These are phyloP conservation scores for Entelexis paramagnoliae DNA, from an alignment of 1,139 yeast species.

Conservation along the genomic window DNA sequence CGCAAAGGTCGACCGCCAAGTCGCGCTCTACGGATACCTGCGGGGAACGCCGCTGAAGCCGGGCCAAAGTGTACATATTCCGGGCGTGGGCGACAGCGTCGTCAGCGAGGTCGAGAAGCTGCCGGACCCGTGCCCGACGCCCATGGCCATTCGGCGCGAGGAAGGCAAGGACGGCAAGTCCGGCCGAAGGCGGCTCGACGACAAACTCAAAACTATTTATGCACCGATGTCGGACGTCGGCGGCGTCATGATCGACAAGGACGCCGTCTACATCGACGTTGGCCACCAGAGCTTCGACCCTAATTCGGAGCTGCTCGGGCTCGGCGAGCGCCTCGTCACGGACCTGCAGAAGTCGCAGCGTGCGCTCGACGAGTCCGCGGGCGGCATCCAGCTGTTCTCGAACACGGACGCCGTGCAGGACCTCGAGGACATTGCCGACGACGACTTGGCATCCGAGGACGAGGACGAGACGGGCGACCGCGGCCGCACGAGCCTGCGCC, in stretches of 20 bases:
- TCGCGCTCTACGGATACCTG: conserved; percentile 86
- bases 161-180: conserved; percentile 48
- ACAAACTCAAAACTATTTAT: conserved; percentile 83
- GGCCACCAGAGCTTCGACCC: conserved; percentile 54
- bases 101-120: conserved; percentile 71
- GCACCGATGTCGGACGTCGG: conserved; percentile 99
- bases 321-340: conserved; percentile 76
- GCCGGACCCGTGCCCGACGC: conserved; percentile 99
- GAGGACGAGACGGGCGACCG: conserved; percentile 23
- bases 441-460: conserved; percentile 33
- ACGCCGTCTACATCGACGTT: conserved; percentile 91
- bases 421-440: conserved; percentile 33
- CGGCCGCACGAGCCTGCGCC: conserved; percentile 23
- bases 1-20: conserved; percentile 75
- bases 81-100: conserved; percentile 88
- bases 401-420: conserved; percentile 36
- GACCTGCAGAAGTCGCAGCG: conserved; percentile 61
- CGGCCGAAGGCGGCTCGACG: conserved; percentile 85
- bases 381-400: conserved; percentile 61
- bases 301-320: conserved; percentile 51
- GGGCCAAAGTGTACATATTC: conserved; percentile 80
- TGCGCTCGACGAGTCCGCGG: conserved; percentile 53
- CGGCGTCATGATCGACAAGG: conserved; percentile 92
- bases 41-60: conserved; percentile 84
- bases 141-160: conserved; percentile 72